Evolutionary conservation across 2,329 filamentous ascomycete genomes (phyloP), one percentile per base, ranked within the genome.

Genomic region (Colletotrichum lupini): DNA sequence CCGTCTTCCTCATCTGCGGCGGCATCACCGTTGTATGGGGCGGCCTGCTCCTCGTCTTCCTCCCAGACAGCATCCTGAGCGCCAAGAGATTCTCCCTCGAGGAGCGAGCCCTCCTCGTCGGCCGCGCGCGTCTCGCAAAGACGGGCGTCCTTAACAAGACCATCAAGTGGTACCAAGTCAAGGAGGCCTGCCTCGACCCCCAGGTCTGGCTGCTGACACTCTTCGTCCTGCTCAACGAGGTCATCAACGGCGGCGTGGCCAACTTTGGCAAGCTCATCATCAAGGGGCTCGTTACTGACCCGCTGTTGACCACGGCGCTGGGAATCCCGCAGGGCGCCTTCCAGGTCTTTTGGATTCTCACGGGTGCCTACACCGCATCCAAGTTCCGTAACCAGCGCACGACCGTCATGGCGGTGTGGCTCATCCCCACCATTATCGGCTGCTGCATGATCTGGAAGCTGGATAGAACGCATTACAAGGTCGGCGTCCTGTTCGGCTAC

Each of bases 31-130:
- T 85, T 26, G 78, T 83, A n/a, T 90, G 89, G 87, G 89, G 89
- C 0, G 79, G 91, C 9, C 79, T 87, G 2, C 88, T 88, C 16
- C 87, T 88, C 80, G 86, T 90, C 75, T 78, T 90, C 53, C 83
- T 94, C 1, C 89, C 92, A 0, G 90, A 94, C 77, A 84, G 87
- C 2, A 91, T 91, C 0, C 86, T 90, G 24, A 91, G 88, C 0
- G 90, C 91, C 3, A 88, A 87, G 72, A 93, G 91, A 77, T 85
- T 94, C 46, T 87, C 82, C 5, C 78, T 83, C 0, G 85, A 88
- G 60, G 91, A 94, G 77, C 87, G 87, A 63, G 82, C 81, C 2
- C 85, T 91, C 19, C 88, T 88, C 5, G 83, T 89, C 14, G 86
- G 87, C 60, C 85, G 89, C 28, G 85, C 90, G 0, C 82, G 85